Evolutionary conservation across 352 stramenopile genomes (phyloP).

Genomic region (Phytophthora pseudosyringae): DNA sequence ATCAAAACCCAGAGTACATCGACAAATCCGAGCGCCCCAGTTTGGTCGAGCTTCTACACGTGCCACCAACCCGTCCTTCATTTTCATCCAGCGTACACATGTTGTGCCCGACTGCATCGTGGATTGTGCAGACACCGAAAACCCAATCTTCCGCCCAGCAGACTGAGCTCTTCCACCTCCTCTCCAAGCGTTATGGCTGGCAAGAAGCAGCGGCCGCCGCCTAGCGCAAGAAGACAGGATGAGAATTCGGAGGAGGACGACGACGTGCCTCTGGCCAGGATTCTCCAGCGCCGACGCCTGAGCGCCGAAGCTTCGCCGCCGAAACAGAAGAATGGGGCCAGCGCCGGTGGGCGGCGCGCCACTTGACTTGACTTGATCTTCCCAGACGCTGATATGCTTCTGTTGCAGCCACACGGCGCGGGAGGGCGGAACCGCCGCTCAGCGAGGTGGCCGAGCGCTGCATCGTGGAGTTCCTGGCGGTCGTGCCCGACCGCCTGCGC

Average conservation of each 20-base stretch:
- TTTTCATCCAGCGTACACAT: slow-evolving; percentile 20
- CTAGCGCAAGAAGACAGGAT: background rate
- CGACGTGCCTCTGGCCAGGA: slow-evolving; percentile 28
- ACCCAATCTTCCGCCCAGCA: slow-evolving; percentile 5
- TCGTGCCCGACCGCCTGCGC: slow-evolving; percentile 56
- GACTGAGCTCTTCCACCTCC: background rate
- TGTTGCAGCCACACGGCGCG: slow-evolving; percentile 12
- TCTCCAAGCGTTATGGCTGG: slow-evolving; percentile 17
- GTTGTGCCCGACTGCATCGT: slow-evolving; percentile 8
- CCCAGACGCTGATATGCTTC: slow-evolving; percentile 17
- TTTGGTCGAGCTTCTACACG: slow-evolving; percentile 17
- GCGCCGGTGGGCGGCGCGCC: slow-evolving; percentile 16
- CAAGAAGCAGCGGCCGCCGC: slow-evolving; percentile 5
- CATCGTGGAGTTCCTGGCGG: slow-evolving; percentile 56
- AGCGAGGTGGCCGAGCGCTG: slow-evolving; percentile 51
- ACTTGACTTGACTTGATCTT: slow-evolving; percentile 27
- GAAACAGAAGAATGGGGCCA: slow-evolving; percentile 25
- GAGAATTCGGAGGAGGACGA: slow-evolving; percentile 26
- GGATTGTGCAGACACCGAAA: slow-evolving; percentile 16
- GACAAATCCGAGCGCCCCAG: too few species aligned
- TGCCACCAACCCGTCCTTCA: slow-evolving; percentile 20
- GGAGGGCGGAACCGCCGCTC: slow-evolving; percentile 8
- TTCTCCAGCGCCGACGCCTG: slow-evolving; percentile 26
- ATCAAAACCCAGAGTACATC: too few species aligned
- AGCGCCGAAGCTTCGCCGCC: background rate